Base-by-base conservation (phyloP, 495 filamentous ascomycete species). In the Aspergillus leporis region DNA sequence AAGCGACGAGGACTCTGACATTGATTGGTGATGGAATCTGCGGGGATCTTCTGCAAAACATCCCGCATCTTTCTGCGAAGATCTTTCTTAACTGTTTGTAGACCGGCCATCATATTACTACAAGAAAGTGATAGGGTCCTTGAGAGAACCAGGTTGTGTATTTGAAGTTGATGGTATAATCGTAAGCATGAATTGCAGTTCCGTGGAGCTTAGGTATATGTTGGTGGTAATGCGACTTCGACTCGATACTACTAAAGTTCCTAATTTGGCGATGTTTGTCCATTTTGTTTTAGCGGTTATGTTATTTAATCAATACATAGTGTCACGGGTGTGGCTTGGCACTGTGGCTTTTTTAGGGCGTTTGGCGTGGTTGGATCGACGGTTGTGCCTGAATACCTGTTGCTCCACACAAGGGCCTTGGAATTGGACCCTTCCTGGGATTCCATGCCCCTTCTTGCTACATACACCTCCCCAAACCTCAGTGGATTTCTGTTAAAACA, bases 21-120 rank as follows among this genome's bases (percentile, higher is more conserved):
- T 79, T 96, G 90, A 57, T 70, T 72, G 41, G 65, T 60, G 40
- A 90, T 78, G 14, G 84, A 77, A 36, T 87, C 81, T 3, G 77
- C 68, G 13, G 87, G 71, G 50, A 94, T 57, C 16, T 66, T 70
- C 21, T 81, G 76, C 12, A 93, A 79, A 13, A 75, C 78, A 40
- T 82, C 78, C 60, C 87, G 90, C 77, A 94, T 89, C 46, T 78
- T 72, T 47, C 81, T 78, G 46, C 91, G 83, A 54, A 94, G 75
- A 56, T 90, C 87, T 64, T 86, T 86, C 75, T 96, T 96, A 25
- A 87, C 86, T 40, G 78, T 73, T 59, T 81, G 79, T 23, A 90
- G 69, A 48, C 74, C 69, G 2, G 83, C 76, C 79, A 81, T 83
- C 58, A 59, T 70, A n/a, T 55, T 45, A n/a, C 28, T 19, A 25